Conservation (phyloP, 345 rosid species). For the Linum tenue region DNA sequence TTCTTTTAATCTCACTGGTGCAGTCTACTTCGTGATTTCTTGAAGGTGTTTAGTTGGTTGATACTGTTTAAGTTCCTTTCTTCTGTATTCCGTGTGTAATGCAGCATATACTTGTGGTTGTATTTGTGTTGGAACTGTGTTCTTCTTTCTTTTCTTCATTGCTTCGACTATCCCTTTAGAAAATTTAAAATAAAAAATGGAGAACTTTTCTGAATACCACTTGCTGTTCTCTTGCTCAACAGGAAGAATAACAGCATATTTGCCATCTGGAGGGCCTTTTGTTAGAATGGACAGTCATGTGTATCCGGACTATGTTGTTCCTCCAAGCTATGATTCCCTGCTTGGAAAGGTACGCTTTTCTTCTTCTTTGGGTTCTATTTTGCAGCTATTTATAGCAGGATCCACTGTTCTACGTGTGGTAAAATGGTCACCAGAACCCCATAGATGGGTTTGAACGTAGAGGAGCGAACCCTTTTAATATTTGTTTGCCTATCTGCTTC, state of each 20-base stretch:
- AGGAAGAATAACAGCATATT: constrained; percentile 92
- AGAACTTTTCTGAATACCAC: neutral
- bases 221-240: constrained; percentile 11
- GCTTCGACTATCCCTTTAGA: too few relatives aligned
- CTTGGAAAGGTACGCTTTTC: constrained; percentile 65
- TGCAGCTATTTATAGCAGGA: neutral
- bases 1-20: too few relatives aligned
- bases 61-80: neutral
- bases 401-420: too few relatives aligned
- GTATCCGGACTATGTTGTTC: constrained; percentile 93
- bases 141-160: too few relatives aligned
- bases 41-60: neutral
- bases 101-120: neutral
- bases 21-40: neutral
- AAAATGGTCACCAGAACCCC: too few relatives aligned
- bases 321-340: constrained; percentile 97
- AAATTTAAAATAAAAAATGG: neutral
- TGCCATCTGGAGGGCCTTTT: constrained; percentile 99
- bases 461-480: too few relatives aligned
- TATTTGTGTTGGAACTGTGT: neutral
- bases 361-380: too few relatives aligned
- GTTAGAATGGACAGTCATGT: constrained; percentile 99
- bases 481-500: constrained; percentile 12
- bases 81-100: too few relatives aligned
- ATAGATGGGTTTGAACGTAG: too few relatives aligned